phyloP scores from a whole-genome alignment of 108 stramenopile genomes.

The Nitzschia sp. region DNA sequence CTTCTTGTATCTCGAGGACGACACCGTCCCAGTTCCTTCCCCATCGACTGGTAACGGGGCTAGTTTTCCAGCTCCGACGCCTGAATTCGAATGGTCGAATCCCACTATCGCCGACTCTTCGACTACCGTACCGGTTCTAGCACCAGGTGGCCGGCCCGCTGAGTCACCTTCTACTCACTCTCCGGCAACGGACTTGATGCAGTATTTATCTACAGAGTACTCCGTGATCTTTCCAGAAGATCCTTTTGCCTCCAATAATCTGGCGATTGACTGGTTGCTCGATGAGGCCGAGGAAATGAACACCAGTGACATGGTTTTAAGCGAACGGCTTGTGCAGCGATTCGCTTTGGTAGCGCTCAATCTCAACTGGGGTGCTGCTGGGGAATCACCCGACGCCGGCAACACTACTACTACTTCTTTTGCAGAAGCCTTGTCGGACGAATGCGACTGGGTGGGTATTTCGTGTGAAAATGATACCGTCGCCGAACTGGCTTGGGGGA shows the following conservation, averaged over 20 bases:
- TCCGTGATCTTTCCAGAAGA: constrained; percentile 11
- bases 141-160: background rate
- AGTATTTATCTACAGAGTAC: background rate
- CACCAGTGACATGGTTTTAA: background rate
- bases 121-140: background rate
- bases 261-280: constrained; percentile 8
- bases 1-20: constrained; percentile 2
- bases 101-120: background rate
- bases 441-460: constrained; percentile 60
- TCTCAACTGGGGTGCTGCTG: background rate
- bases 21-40: background rate
- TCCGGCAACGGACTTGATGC: background rate
- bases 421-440: constrained; percentile 2
- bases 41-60: background rate
- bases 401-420: background rate
- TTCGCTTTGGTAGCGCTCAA: constrained; percentile 20
- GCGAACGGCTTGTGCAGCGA: background rate
- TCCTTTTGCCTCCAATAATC: constrained; percentile 6
- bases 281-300: constrained; percentile 5
- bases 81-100: background rate
- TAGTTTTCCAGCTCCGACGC: background rate
- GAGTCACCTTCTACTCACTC: too few relatives aligned
- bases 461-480: constrained; percentile 44
- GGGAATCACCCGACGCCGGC: background rate
- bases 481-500: constrained; percentile 10